These are phyloP conservation scores for Colletotrichum sp. DNA, from an alignment of 2,329 filamentous ascomycete species.

Conservation along the genomic window DNA sequence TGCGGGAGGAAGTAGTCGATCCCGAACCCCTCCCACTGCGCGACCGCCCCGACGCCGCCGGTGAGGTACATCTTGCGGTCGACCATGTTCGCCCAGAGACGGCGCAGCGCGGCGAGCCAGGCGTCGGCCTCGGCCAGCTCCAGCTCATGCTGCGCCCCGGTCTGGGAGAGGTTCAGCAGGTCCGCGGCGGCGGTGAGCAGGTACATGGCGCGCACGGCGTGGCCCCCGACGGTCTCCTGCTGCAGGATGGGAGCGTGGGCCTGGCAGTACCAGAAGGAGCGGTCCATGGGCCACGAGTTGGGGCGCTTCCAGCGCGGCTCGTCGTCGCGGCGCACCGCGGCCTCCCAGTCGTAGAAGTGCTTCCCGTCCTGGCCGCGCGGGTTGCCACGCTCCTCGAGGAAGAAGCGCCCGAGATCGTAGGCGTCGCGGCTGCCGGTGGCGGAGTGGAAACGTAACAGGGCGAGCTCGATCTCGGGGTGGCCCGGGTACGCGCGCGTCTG, in stretches of 20 bases:
- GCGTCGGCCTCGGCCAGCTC: constrained; percentile 25
- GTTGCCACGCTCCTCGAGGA: constrained; percentile 61
- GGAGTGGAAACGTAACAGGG: constrained; percentile 41
- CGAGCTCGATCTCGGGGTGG: constrained; percentile 59
- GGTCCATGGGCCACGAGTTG: constrained; percentile 47
- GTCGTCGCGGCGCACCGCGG: constrained; percentile 23
- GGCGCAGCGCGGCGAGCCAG: constrained; percentile 43
- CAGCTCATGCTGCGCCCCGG: constrained; percentile 4
- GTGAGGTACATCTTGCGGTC: constrained; percentile 67
- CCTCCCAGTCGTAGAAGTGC: constrained; percentile 60
- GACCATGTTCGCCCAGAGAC: constrained; percentile 65
- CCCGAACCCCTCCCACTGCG: constrained; percentile 66
- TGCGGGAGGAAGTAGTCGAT: constrained; percentile 63
- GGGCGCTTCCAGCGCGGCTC: constrained; percentile 46
- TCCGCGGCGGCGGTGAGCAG: constrained; percentile 63
- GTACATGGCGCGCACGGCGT: constrained; percentile 65
- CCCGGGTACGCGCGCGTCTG: constrained; percentile 65
- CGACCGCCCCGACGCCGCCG: constrained; percentile 61
- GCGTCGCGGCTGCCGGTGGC: constrained; percentile 33
- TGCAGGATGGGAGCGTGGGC: constrained; percentile 59
- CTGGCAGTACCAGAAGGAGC: constrained; percentile 56
- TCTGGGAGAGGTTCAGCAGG: constrained; percentile 44
- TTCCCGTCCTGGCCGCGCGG: constrained; percentile 48
- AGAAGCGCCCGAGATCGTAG: constrained; percentile 56
- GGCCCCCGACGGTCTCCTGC: constrained; percentile 60